phyloP scores from a whole-genome alignment of 2,329 filamentous ascomycete species.

The Spiromastix sp. region DNA sequence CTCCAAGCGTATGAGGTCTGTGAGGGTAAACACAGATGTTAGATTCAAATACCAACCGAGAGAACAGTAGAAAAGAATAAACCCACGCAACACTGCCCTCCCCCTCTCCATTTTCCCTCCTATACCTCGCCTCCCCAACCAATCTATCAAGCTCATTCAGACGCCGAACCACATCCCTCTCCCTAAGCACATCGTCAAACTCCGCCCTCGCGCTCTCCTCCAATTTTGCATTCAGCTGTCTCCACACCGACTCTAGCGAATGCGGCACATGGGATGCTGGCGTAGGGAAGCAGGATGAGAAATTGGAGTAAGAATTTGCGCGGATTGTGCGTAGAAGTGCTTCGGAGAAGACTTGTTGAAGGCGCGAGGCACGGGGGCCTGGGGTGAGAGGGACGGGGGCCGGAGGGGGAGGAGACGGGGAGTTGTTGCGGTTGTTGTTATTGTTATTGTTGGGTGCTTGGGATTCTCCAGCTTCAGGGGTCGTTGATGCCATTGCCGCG shows the following conservation, averaged over 20 bases:
- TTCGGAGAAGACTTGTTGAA: constrained; percentile 50
- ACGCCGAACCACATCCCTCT: constrained; percentile 45
- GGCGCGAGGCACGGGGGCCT: constrained; percentile 48
- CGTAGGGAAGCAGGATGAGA: constrained; percentile 54
- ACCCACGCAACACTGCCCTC: constrained; percentile 39
- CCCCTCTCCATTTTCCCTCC: constrained; percentile 37
- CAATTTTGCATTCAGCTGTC: constrained; percentile 48
- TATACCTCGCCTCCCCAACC: constrained; percentile 46
- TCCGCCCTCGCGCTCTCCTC: constrained; percentile 47
- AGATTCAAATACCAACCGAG: not conserved
- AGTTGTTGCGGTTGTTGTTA: constrained; percentile 22
- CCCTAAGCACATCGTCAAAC: constrained; percentile 50
- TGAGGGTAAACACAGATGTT: constrained; percentile 1
- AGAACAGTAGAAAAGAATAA: constrained; percentile 5
- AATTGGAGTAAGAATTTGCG: constrained; percentile 51
- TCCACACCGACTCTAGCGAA: constrained; percentile 46
- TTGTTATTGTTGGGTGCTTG: constrained; percentile 9
- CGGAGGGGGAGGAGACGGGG: constrained; percentile 42
- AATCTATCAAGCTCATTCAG: constrained; percentile 52
- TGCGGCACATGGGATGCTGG: constrained; percentile 47
- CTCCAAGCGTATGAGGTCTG: constrained; percentile 49
- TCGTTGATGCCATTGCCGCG: too few relatives aligned
- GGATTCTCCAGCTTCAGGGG: too few relatives aligned
- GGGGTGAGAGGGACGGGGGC: constrained; percentile 45
- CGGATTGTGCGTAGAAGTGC: constrained; percentile 51